Percentiles rank a stretch among this genome's conserved stretches.
phyloP scores from a whole-genome alignment of 1,139 yeast species.

The Candida glucosophila region DNA sequence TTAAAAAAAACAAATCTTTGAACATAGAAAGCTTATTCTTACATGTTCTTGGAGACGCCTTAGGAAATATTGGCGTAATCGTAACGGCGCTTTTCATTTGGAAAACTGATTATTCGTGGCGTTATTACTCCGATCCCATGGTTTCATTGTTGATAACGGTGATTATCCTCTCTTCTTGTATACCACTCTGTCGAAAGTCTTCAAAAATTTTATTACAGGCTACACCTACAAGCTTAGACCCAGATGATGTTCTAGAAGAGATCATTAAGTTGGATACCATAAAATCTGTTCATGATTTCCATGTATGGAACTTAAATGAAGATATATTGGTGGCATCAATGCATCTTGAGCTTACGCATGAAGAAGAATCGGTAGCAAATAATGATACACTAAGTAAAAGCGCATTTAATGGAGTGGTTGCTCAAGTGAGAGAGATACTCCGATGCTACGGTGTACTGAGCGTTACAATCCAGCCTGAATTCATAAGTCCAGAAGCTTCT shows the following conservation, averaged over 20 bases:
- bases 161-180: constrained; percentile 83
- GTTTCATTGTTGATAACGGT: constrained; percentile 79
- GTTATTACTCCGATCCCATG: constrained; percentile 75
- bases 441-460: constrained; percentile 85
- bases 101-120: constrained; percentile 89
- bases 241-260: constrained; percentile 64
- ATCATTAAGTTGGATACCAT: constrained; percentile 65
- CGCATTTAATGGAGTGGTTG: constrained; percentile 63
- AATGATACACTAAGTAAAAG: constrained; percentile 15
- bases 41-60: constrained; percentile 93
- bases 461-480: constrained; percentile 95
- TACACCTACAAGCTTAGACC: constrained; percentile 74
- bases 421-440: constrained; percentile 68
- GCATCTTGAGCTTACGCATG: constrained; percentile 63
- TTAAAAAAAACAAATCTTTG: constrained; percentile 48
- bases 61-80: constrained; percentile 93
- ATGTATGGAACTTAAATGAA: constrained; percentile 93
- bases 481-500: constrained; percentile 8
- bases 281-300: constrained; percentile 85
- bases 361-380: constrained; percentile 3
- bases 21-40: constrained; percentile 96
- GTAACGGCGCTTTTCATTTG: constrained; percentile 84
- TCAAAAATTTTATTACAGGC: constrained; percentile 88
- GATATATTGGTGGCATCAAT: constrained; percentile 80
- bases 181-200: constrained; percentile 82